phyloP scores from a whole-genome alignment of 2,329 filamentous ascomycete species.

The Zasmidium angulare region DNA sequence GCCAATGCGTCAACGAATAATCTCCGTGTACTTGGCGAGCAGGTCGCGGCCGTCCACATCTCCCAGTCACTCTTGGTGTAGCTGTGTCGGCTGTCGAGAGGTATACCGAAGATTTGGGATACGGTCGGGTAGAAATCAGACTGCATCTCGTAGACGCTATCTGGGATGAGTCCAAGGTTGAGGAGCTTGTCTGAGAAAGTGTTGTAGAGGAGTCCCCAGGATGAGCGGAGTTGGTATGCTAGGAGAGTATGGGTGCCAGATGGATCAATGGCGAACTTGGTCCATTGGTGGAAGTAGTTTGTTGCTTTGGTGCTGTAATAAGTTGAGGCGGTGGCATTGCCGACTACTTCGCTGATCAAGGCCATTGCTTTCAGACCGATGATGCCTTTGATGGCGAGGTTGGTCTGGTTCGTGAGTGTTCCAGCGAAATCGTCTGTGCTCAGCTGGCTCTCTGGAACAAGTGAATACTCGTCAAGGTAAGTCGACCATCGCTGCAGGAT shows the following conservation, averaged over 20 bases:
- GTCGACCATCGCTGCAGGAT: slow-evolving; percentile 55
- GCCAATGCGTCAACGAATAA: slow-evolving; percentile 49
- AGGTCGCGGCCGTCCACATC: slow-evolving; percentile 50
- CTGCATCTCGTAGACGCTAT: slow-evolving; percentile 31
- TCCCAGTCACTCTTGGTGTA: slow-evolving; percentile 46
- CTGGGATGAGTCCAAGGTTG: slow-evolving; percentile 22
- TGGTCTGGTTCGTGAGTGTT: slow-evolving; percentile 47
- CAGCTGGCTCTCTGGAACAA: slow-evolving; percentile 56
- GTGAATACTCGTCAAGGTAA: slow-evolving; percentile 52
- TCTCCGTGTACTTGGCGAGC: slow-evolving; percentile 41
- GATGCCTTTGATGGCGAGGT: slow-evolving; percentile 27
- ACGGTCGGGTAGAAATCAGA: slow-evolving; percentile 29
- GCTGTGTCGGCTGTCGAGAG: slow-evolving; percentile 32
- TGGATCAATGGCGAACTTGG: slow-evolving; percentile 7
- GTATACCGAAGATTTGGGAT: slow-evolving; percentile 28
- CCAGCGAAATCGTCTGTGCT: slow-evolving; percentile 58
- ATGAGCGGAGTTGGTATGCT: slow-evolving; percentile 11
- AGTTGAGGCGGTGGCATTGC: neutral
- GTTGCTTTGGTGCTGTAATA: neutral
- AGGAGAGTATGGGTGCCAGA: slow-evolving; percentile 7
- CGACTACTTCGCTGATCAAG: slow-evolving; percentile 5
- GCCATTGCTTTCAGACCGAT: slow-evolving; percentile 37
- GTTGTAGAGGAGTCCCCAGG: slow-evolving; percentile 32
- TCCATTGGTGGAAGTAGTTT: slow-evolving; percentile 7
- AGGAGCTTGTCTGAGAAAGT: slow-evolving; percentile 31